Percentiles rank a stretch among this genome's conserved stretches.
These are phyloP conservation scores for Xylaria polymorpha DNA, from an alignment of 2,329 filamentous ascomycete genomes.

Conservation along the genomic window DNA sequence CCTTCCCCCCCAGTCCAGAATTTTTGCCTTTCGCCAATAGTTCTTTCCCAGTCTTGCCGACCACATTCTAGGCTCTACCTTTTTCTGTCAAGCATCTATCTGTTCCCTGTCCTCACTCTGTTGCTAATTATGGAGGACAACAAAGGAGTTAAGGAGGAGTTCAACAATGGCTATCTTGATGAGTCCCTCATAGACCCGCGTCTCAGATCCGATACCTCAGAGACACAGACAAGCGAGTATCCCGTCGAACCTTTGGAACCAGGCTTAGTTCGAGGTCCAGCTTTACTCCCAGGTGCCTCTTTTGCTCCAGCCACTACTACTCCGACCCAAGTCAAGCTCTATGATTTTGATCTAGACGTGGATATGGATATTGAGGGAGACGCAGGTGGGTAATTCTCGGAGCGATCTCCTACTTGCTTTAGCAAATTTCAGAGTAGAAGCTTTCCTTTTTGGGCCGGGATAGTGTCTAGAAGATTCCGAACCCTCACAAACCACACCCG, in stretches of 20 bases:
- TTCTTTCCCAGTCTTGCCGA: background rate
- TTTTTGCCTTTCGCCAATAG: background rate
- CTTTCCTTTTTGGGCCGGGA: background rate
- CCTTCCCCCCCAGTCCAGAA: background rate
- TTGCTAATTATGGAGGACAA: conserved; percentile 31
- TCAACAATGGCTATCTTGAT: conserved; percentile 35
- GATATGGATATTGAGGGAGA: background rate
- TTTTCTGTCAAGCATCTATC: conserved; percentile 4
- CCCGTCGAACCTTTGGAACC: background rate
- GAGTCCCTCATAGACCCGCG: conserved; percentile 31
- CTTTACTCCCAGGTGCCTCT: background rate
- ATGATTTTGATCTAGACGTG: background rate
- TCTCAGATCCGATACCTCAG: conserved; percentile 10
- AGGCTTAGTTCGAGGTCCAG: background rate
- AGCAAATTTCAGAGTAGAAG: background rate
- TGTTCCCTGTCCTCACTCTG: background rate
- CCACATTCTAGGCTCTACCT: background rate
- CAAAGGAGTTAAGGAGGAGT: background rate
- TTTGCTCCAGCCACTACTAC: background rate
- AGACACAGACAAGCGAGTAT: background rate
- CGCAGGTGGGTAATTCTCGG: background rate
- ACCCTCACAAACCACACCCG: background rate
- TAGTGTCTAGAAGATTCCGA: too few species aligned
- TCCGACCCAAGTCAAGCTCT: background rate
- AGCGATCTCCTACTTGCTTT: background rate